Base-by-base conservation (phyloP, 139 green algal genomes). In the Auxenochlorella pyrenoidosa region DNA sequence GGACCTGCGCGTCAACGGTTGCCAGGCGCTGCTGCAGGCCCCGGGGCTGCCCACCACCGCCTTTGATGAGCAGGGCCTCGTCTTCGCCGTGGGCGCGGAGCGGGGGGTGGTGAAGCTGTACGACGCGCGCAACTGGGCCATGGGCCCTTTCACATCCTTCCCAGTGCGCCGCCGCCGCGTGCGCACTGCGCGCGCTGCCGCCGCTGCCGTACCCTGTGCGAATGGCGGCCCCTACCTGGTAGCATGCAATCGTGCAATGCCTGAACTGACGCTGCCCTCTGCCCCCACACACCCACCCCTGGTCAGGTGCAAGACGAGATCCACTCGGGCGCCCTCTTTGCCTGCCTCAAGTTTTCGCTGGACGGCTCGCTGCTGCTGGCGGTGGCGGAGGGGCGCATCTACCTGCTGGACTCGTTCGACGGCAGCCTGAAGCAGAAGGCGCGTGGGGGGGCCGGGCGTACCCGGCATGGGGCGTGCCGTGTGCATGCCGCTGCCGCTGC, bases 91-190 rank as follows among this genome's bases (percentile, higher is more conserved):
- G 58, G 96, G 91, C 0, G 91, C 92, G 1, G 93, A 96, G 43
- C 91, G 86, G 13, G 95, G 96, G 16, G 82, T 97, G 28, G 86
- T 98, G 24, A 96, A 97, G 90, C 92, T 99, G 70, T 99, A 97
- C 89, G 97, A 98, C 82, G 90, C 93, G 5, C 86, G 92, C 28
- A 93, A 93, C 32, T 98, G 97, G 79, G 90, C 93, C 32, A 87
- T 95, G 54, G 96, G 96, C 3, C 95, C 97, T 32, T 99, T 99
- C 88, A 91, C 95, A 66, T 93, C 93, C 0, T 98, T 98, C 86
- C 34, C 91, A 92, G 83, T 90, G 43, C 38, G 78, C 90, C 21
- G 58, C 84, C 19, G 63, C 54, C 16, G 54, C 15, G 2, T 24
- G 15, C 18, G 54, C n/a, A 40, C 68, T 41, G 32, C 30, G 47